phyloP scores from a whole-genome alignment of 2,329 filamentous ascomycete species.

The Hymenoscyphus occultus region DNA sequence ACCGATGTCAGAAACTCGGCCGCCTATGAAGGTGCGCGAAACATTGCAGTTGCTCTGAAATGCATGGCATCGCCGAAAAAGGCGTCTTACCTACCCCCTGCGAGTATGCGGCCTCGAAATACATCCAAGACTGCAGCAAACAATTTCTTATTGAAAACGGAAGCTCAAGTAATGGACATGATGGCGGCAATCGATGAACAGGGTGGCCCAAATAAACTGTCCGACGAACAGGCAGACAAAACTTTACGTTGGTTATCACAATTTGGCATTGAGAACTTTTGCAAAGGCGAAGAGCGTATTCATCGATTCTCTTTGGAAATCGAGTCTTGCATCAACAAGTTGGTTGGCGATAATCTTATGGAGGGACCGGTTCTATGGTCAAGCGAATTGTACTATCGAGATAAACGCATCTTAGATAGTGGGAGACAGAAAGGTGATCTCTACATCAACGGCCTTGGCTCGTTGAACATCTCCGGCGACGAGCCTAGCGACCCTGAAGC shows the following conservation, averaged over 20 bases:
- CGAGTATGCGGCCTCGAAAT: constrained; percentile 39
- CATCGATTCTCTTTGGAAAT: constrained; percentile 92
- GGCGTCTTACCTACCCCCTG: constrained; percentile 25
- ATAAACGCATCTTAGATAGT: constrained; percentile 56
- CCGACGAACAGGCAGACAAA: constrained; percentile 89
- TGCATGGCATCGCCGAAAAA: constrained; percentile 74
- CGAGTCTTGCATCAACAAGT: constrained; percentile 77
- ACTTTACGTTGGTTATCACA: constrained; percentile 80
- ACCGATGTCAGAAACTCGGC: constrained; percentile 89
- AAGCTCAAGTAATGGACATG: constrained; percentile 82
- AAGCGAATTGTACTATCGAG: constrained; percentile 80
- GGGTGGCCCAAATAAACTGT: constrained; percentile 89
- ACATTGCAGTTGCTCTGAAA: constrained; percentile 82
- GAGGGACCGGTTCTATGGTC: constrained; percentile 90
- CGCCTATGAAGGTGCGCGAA: constrained; percentile 80
- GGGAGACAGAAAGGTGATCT: constrained; percentile 48
- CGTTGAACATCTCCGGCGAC: constrained; percentile 47
- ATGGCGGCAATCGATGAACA: constrained; percentile 79
- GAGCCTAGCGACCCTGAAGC: constrained; percentile 35
- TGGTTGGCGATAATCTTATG: constrained; percentile 79
- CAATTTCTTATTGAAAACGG: constrained; percentile 72
- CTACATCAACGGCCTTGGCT: constrained; percentile 46
- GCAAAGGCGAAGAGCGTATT: constrained; percentile 89
- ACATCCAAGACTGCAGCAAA: constrained; percentile 33
- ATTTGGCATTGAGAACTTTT: constrained; percentile 86